Conservation (phyloP, 2,329 filamentous ascomycete species). For the Fusarium sp. region DNA sequence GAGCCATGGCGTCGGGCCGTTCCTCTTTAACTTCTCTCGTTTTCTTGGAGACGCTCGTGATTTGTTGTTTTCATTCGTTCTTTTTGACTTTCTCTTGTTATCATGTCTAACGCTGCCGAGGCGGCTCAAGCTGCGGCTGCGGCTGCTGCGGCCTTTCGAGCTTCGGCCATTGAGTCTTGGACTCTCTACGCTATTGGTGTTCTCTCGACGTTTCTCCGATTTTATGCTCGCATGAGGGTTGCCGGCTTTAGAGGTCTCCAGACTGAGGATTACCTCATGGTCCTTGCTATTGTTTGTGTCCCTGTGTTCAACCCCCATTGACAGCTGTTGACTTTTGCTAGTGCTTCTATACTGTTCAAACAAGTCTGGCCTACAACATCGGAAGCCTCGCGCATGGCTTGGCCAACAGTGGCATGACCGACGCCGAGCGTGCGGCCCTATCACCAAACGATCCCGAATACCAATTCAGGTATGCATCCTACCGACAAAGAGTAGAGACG, state of each 20-base stretch:
- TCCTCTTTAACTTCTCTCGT: background rate
- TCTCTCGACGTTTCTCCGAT: slow-evolving; percentile 43
- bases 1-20: background rate
- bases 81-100: background rate
- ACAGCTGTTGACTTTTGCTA: slow-evolving; percentile 36
- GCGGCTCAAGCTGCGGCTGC: slow-evolving; percentile 22
- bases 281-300: slow-evolving; percentile 27
- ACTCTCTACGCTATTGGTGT: slow-evolving; percentile 45
- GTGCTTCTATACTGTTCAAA: slow-evolving; percentile 63
- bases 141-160: slow-evolving; percentile 11
- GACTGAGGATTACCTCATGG: slow-evolving; percentile 48
- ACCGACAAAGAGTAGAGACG: rapidly evolving
- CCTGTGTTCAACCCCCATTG: background rate
- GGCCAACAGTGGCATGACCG: slow-evolving; percentile 67
- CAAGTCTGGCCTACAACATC: slow-evolving; percentile 61
- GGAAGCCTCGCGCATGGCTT: slow-evolving; percentile 60
- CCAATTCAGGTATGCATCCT: slow-evolving; percentile 41
- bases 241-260: slow-evolving; percentile 41
- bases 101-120: slow-evolving; percentile 1
- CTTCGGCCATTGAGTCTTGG: slow-evolving; percentile 42
- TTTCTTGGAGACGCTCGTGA: background rate
- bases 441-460: slow-evolving; percentile 58
- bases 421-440: slow-evolving; percentile 58
- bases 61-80: background rate
- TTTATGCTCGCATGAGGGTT: slow-evolving; percentile 45